phyloP scores from a whole-genome alignment of 345 rosid species.

The Melaleuca quinquenervia region DNA sequence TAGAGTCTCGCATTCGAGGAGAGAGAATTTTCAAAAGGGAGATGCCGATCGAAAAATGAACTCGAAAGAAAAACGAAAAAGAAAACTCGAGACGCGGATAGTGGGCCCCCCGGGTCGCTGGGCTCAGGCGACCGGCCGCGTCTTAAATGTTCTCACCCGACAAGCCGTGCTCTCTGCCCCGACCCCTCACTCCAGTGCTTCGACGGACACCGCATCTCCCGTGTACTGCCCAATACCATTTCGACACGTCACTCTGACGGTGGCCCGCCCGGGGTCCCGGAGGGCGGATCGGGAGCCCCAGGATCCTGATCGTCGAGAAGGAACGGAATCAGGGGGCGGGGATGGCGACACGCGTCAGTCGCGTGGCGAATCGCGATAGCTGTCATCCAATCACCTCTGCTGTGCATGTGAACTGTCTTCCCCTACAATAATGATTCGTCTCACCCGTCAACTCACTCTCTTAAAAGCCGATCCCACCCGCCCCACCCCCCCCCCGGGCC shows the following conservation, averaged over 20 bases:
- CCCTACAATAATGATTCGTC: neutral
- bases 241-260: rapidly evolving
- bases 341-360: neutral
- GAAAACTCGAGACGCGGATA: neutral
- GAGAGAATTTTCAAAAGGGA: neutral
- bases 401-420: neutral
- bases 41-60: neutral
- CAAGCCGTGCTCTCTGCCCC: neutral
- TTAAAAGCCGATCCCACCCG: neutral
- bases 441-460: neutral
- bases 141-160: neutral
- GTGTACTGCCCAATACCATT: rapidly evolving
- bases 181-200: neutral
- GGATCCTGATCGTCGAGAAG: too few species aligned
- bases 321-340: too few species aligned
- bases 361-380: neutral
- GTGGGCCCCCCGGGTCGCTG: neutral
- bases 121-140: neutral
- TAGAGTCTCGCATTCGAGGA: too few species aligned
- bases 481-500: neutral
- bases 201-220: neutral
- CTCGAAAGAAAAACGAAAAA: neutral
- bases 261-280: too few species aligned
- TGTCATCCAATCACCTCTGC: neutral
- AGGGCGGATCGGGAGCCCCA: neutral